Conservation (phyloP, 2,329 filamentous ascomycete species). For the Rugonectria rugulosa region DNA sequence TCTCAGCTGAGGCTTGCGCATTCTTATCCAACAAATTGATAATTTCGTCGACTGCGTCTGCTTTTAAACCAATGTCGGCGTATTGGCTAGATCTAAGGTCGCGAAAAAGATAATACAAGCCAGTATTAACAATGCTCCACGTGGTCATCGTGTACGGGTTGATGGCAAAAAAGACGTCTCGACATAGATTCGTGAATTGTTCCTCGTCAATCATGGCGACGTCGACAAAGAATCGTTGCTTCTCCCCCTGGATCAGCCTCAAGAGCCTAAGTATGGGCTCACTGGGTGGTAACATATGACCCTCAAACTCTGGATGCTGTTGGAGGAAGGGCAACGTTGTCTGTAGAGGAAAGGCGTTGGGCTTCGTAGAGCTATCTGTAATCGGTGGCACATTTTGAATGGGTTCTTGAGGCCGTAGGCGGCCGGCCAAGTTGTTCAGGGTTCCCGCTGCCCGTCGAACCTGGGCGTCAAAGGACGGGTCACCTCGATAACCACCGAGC, state of each 20-base stretch:
- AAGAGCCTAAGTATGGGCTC: not conserved
- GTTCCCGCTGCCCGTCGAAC: not conserved
- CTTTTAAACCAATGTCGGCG: not conserved
- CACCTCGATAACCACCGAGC: not conserved
- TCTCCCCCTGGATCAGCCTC: not conserved
- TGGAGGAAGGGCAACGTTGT: not conserved
- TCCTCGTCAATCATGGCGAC: not conserved
- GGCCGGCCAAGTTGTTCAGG: not conserved
- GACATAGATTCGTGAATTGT: not conserved
- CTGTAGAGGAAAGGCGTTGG: not conserved
- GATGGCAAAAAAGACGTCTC: conserved; percentile 3
- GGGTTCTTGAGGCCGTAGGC: not conserved
- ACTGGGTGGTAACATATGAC: not conserved
- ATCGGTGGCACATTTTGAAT: not conserved
- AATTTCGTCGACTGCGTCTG: not conserved
- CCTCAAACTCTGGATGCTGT: not conserved
- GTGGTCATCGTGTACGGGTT: not conserved
- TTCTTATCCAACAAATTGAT: not conserved
- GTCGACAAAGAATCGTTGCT: conserved; percentile 1
- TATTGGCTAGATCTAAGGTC: not conserved
- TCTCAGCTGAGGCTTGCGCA: not conserved
- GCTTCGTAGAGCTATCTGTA: not conserved
- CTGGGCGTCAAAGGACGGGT: not conserved
- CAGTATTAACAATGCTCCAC: conserved; percentile 2
- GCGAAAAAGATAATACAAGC: not conserved